phyloP scores from a whole-genome alignment of 1,284 basidiomycete genomes.

The Ganoderma sinense region DNA sequence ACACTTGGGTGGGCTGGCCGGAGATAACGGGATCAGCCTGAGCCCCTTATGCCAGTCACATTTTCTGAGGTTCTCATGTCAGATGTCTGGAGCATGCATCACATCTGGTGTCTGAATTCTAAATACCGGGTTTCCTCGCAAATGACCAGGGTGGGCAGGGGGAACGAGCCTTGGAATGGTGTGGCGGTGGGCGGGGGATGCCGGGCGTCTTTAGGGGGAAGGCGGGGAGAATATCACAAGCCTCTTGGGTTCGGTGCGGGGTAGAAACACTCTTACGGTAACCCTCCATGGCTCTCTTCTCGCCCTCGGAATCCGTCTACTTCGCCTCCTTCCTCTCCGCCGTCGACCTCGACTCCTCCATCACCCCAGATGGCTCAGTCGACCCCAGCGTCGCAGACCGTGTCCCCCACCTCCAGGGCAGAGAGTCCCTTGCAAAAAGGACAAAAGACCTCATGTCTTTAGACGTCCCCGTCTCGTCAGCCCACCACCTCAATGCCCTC shows the following conservation, averaged over 20 bases:
- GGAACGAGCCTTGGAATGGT: background rate
- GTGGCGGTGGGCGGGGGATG: conserved; percentile 12
- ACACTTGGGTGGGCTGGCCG: background rate
- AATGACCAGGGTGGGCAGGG: background rate
- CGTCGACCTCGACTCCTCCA: conserved; percentile 49
- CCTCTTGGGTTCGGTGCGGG: conserved; percentile 21
- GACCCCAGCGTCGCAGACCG: conserved; percentile 39
- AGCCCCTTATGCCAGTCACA: background rate
- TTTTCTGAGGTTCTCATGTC: background rate
- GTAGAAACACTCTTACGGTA: conserved; percentile 16
- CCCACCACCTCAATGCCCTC: background rate
- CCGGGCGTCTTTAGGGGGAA: conserved; percentile 14
- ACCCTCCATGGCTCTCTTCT: conserved; percentile 48
- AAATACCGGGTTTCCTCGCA: background rate
- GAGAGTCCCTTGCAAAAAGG: conserved; percentile 70
- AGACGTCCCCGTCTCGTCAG: conserved; percentile 44
- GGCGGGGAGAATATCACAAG: conserved; percentile 32
- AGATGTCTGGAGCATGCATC: background rate
- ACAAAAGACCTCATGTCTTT: conserved; percentile 77
- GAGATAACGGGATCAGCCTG: background rate
- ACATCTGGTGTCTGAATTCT: background rate
- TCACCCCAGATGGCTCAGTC: conserved; percentile 36
- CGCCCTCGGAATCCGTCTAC: conserved; percentile 55
- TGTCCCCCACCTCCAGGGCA: conserved; percentile 45
- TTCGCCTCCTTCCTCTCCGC: conserved; percentile 59